These are phyloP conservation scores for Epichloe gansuensis DNA, from an alignment of 2,329 filamentous ascomycete genomes.

Conservation along the genomic window DNA sequence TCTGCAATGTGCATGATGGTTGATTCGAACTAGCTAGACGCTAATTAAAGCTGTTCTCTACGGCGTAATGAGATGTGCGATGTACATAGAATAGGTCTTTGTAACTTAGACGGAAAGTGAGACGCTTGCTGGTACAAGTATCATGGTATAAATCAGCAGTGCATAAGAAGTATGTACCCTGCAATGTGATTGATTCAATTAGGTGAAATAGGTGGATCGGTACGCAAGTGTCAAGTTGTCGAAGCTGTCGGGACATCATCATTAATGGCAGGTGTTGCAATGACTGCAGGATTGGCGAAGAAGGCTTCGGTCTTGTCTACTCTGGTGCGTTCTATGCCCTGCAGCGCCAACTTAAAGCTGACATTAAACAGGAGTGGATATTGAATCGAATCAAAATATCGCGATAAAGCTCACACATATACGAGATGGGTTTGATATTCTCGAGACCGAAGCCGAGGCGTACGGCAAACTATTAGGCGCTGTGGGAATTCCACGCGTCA, in stretches of 20 bases:
- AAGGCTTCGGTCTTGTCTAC: conserved; percentile 2
- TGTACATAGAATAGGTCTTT: too few relatives aligned
- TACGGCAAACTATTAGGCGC: conserved; percentile 83
- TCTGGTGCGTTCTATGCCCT: background rate
- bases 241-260: background rate
- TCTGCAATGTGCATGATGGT: too few relatives aligned
- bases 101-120: too few relatives aligned
- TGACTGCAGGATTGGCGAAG: background rate
- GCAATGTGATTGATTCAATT: too few relatives aligned
- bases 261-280: background rate
- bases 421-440: conserved; percentile 96
- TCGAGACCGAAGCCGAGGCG: conserved; percentile 95
- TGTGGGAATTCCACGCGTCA: conserved; percentile 92
- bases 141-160: too few relatives aligned
- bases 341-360: background rate
- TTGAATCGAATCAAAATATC: conserved; percentile 97
- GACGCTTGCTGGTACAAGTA: too few relatives aligned
- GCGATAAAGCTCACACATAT: conserved; percentile 99
- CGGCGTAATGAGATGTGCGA: too few relatives aligned
- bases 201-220: too few relatives aligned
- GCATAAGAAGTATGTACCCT: too few relatives aligned
- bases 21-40: too few relatives aligned
- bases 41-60: too few relatives aligned
- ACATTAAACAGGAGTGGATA: conserved; percentile 71
- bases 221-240: too few relatives aligned